Base-by-base conservation (phyloP, 169 alveolate genomes). In the Eimeria acervulina region DNA sequence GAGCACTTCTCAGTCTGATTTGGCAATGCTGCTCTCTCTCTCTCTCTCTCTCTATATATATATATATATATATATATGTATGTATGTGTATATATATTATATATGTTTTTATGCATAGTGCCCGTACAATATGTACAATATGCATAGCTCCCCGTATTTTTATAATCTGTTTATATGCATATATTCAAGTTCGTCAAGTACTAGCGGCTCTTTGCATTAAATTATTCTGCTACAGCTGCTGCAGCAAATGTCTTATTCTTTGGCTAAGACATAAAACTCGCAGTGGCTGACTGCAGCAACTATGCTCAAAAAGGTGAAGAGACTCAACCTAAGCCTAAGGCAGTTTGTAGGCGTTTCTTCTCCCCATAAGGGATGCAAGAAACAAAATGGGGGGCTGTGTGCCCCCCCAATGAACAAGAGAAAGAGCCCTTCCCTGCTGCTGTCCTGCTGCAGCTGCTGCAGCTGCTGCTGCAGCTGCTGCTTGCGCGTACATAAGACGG, bases 391-490 rank as follows among this genome's bases (percentile, higher is more conserved):
- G 28, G 84, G 36, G 84, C 52, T 72, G 55, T 13, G 51, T 52
- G 19, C 84, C 84, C 36, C 84, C 7, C 84, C 84, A 72, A 36
- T 72, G 26, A 33, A 33, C 21, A 72, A 17, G 47, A 19, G 8
- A 38, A 33, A 36, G 52, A n/a, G n/a, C n/a, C n/a, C n/a, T n/a
- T 44, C 84, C 84, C 51, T 38, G 84, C 51, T 36, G 84, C 55
- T 7, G 33, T 72, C 52, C 52, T 72, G 55, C n/a, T 28, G 84
- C 84, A 17, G 84, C 38, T 8, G 8, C 38, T 6, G 19, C 44
- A 36, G 47, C 84, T 17, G 59, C 13, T 19, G 80, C 80, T 68
- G 80, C n/a, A 55, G 13, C n/a, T 0, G 8, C 36, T 68, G 80
- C 80, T 28, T 28, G 10, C 80, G 40, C n/a, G n/a, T n/a, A n/a